These are phyloP conservation scores for Pseudozyma thailandica DNA, from an alignment of 1,284 basidiomycete genomes.

Conservation along the genomic window DNA sequence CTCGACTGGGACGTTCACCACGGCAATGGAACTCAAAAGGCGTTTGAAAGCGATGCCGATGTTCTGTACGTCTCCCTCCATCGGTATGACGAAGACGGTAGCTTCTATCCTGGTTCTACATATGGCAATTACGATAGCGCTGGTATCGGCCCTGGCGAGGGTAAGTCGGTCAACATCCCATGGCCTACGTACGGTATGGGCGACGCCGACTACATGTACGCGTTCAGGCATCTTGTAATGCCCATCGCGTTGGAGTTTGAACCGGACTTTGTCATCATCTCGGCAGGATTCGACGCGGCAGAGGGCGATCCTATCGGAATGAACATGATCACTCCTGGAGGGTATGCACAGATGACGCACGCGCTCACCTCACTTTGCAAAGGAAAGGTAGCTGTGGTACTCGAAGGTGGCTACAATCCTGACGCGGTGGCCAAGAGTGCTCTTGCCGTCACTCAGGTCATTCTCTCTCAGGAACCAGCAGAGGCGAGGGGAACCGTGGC, in stretches of 20 bases:
- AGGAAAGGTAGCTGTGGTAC: slow-evolving; percentile 88
- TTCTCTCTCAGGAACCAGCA: slow-evolving; percentile 86
- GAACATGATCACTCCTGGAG: slow-evolving; percentile 89
- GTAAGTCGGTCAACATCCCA: slow-evolving; percentile 91
- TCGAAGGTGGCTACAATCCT: slow-evolving; percentile 98
- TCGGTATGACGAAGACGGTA: slow-evolving; percentile 79
- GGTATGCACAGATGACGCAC: slow-evolving; percentile 98
- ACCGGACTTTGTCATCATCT: slow-evolving; percentile 96
- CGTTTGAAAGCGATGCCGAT: slow-evolving; percentile 88
- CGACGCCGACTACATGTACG: slow-evolving; percentile 95
- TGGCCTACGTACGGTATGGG: slow-evolving; percentile 90
- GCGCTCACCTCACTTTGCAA: slow-evolving; percentile 90
- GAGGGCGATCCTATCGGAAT: slow-evolving; percentile 89
- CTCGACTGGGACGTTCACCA: slow-evolving; percentile 99
- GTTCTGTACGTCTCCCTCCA: slow-evolving; percentile 97
- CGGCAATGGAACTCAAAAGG: slow-evolving; percentile 95
- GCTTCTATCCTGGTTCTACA: slow-evolving; percentile 89
- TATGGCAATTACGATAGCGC: slow-evolving; percentile 87
- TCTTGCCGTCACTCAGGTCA: slow-evolving; percentile 82
- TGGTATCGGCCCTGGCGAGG: slow-evolving; percentile 80
- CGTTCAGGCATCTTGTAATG: slow-evolving; percentile 95
- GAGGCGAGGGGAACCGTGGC: slow-evolving; percentile 71
- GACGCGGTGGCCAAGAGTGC: slow-evolving; percentile 87
- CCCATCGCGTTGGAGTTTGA: slow-evolving; percentile 96
- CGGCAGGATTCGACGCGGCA: slow-evolving; percentile 97